Evolutionary conservation across 768 basidiomycete genomes (phyloP).

Genomic region (Tricholoma sp.): DNA sequence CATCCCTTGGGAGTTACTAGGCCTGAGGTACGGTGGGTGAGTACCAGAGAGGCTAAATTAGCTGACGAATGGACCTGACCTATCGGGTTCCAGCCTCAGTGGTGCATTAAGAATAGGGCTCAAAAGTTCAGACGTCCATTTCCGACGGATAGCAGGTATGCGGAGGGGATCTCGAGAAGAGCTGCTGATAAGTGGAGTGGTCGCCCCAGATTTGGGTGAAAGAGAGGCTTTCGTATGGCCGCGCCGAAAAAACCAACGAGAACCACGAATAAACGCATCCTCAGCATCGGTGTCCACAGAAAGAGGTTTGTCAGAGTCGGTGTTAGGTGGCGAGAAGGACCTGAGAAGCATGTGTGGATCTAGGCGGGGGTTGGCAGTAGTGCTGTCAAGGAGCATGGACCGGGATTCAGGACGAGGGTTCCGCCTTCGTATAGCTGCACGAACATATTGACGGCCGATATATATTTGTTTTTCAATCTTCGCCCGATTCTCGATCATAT

Average conservation of each 20-base stretch:
- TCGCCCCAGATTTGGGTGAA: constrained; percentile 27
- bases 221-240: constrained; percentile 31
- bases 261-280: constrained; percentile 56
- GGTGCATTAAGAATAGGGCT: constrained; percentile 17
- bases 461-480: constrained; percentile 81
- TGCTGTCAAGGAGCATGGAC: constrained; percentile 16
- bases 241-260: constrained; percentile 51
- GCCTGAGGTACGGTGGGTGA: constrained; percentile 3
- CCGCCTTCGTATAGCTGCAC: constrained; percentile 44
- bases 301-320: constrained; percentile 49
- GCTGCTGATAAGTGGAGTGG: constrained; percentile 25
- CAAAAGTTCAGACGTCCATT: constrained; percentile 42
- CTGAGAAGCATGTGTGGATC: constrained; percentile 12
- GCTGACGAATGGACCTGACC: constrained; percentile 1
- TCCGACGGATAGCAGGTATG: constrained; percentile 38
- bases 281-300: constrained; percentile 81
- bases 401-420: constrained; percentile 15
- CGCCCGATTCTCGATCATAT: constrained; percentile 91
- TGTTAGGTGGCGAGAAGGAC: constrained; percentile 28
- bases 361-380: constrained; percentile 5
- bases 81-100: background rate
- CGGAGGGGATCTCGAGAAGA: constrained; percentile 31
- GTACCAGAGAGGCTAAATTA: background rate
- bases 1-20: constrained; percentile 27
- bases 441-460: constrained; percentile 69